phyloP scores from a whole-genome alignment of 2,329 filamentous ascomycete genomes.

The Arthrocladium fulminans region DNA sequence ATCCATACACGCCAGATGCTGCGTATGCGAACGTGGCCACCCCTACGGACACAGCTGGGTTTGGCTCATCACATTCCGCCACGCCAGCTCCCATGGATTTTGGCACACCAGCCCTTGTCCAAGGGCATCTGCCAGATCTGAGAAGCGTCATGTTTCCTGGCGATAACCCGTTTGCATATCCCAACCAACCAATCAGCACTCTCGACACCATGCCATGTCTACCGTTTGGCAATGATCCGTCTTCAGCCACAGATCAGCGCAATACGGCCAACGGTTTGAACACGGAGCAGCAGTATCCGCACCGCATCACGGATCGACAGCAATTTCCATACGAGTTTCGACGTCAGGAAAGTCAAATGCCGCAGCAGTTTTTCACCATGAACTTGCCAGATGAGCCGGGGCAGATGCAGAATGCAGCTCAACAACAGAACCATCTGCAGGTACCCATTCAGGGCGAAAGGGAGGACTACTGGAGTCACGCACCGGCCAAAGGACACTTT shows the following conservation, averaged over 20 bases:
- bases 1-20: conserved; percentile 1
- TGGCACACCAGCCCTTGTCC: conserved; percentile 15
- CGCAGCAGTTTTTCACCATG: background rate
- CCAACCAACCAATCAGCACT: conserved; percentile 33
- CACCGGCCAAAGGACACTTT: conserved; percentile 7
- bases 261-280: background rate
- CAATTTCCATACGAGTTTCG: background rate
- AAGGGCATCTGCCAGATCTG: conserved; percentile 35
- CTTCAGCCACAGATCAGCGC: background rate
- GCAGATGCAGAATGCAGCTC: background rate
- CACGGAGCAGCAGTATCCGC: background rate
- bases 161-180: conserved; percentile 43
- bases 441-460: background rate
- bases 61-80: conserved; percentile 10
- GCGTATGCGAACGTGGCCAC: background rate
- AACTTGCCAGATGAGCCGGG: background rate
- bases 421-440: background rate
- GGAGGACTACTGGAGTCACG: conserved; percentile 18
- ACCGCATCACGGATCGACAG: background rate
- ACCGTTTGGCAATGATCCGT: conserved; percentile 2
- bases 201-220: conserved; percentile 12
- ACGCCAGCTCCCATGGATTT: conserved; percentile 24
- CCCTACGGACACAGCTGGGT: background rate
- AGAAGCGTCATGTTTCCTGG: conserved; percentile 45
- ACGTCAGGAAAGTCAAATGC: background rate